Percentiles rank a stretch among this genome's conserved stretches.
phyloP scores from a whole-genome alignment of 768 basidiomycete species.

The Leucocoprinus birnbaumii region DNA sequence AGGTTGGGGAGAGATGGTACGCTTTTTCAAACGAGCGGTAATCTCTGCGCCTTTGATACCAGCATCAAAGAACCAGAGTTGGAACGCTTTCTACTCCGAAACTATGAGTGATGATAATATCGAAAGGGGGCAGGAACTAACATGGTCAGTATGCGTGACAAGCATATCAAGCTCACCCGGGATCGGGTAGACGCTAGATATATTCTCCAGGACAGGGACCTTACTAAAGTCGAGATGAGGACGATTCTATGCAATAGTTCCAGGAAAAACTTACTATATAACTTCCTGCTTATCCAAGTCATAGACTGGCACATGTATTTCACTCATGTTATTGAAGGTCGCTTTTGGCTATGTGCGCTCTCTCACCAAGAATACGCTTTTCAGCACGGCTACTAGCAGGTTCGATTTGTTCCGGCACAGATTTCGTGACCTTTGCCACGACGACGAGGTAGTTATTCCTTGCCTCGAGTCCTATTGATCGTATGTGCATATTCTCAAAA shows the following conservation, averaged over 20 bases:
- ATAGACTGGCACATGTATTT: neutral
- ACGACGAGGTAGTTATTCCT: slow-evolving; percentile 5
- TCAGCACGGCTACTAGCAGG: slow-evolving; percentile 8
- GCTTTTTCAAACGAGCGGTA: slow-evolving; percentile 4
- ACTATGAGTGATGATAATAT: neutral
- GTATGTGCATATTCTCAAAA: slow-evolving; percentile 7
- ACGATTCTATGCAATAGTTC: neutral
- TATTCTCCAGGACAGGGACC: slow-evolving; percentile 9
- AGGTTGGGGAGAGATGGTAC: neutral
- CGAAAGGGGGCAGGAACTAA: neutral
- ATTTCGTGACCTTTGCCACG: slow-evolving; percentile 6
- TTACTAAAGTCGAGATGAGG: neutral
- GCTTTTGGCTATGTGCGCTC: neutral
- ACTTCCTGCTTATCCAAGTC: slow-evolving; percentile 8
- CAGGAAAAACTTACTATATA: neutral
- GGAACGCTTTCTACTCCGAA: slow-evolving; percentile 2
- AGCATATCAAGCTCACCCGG: slow-evolving; percentile 9
- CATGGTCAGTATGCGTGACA: slow-evolving; percentile 8
- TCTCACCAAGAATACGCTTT: slow-evolving; percentile 9
- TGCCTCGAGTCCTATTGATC: slow-evolving; percentile 3
- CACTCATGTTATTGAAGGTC: no score
- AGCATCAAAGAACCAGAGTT: slow-evolving; percentile 8
- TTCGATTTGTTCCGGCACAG: slow-evolving; percentile 2
- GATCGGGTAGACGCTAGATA: neutral
- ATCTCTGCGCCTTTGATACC: slow-evolving; percentile 8